These are phyloP conservation scores for Starmera stellimalicola DNA, from an alignment of 1,139 yeast genomes.

Conservation along the genomic window DNA sequence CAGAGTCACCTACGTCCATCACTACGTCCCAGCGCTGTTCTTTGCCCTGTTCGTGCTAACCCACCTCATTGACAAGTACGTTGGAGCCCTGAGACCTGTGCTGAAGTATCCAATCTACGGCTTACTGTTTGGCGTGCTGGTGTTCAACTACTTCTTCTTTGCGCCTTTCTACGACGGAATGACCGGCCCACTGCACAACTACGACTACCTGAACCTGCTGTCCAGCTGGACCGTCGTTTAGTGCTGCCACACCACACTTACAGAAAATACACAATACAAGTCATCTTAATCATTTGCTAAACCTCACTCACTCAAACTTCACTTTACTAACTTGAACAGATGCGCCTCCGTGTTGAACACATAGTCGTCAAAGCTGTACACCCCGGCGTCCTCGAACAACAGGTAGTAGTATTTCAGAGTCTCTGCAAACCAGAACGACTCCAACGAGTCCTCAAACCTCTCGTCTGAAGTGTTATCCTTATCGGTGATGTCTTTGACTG, in stretches of 20 bases:
- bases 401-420: conserved; percentile 68
- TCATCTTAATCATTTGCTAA: too few relatives aligned
- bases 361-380: conserved; percentile 55
- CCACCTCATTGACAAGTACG: conserved; percentile 40
- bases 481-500: conserved; percentile 44
- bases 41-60: conserved; percentile 63
- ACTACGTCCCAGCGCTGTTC: conserved; percentile 71
- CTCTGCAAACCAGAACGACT: conserved; percentile 74
- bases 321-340: conserved; percentile 40
- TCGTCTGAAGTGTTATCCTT: conserved; percentile 11
- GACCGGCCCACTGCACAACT: conserved; percentile 38
- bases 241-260: not conserved
- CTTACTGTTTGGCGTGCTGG: conserved; percentile 31
- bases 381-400: conserved; percentile 52
- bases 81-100: conserved; percentile 18
- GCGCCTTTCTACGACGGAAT: conserved; percentile 42
- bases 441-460: conserved; percentile 35
- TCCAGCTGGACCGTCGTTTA: conserved; percentile 28
- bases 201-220: conserved; percentile 34
- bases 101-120: conserved; percentile 22
- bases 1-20: conserved; percentile 77
- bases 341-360: conserved; percentile 80
- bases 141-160: conserved; percentile 25
- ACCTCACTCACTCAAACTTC: too few relatives aligned
- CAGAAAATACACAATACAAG: too few relatives aligned